Conservation (phyloP, 192 early-diverging fungal genomes). For the Allomyces arbusculus region DNA sequence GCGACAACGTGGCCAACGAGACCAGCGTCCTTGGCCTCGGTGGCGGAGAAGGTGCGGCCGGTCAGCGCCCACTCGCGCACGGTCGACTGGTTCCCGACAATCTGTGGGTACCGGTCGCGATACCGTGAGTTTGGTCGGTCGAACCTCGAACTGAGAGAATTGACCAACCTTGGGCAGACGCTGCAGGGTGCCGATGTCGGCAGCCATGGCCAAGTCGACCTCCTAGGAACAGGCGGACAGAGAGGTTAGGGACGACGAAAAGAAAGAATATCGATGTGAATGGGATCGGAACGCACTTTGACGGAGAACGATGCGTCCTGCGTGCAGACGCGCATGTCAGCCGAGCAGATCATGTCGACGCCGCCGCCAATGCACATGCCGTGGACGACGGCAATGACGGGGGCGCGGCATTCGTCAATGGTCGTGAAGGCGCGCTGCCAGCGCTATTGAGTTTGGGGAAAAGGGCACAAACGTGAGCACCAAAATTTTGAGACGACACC, state of each 20-base stretch:
- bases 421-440: conserved; percentile 50
- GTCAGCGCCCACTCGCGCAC: conserved; percentile 80
- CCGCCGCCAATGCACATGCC: conserved; percentile 67
- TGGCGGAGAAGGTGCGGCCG: conserved; percentile 40
- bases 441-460: neutral
- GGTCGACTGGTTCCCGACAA: conserved; percentile 45
- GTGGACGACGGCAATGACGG: conserved; percentile 77
- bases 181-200: conserved; percentile 85
- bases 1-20: conserved; percentile 33
- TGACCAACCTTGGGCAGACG: conserved; percentile 75
- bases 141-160: neutral
- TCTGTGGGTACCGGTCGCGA: neutral
- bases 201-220: conserved; percentile 83
- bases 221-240: conserved; percentile 20
- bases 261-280: neutral
- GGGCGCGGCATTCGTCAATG: conserved; percentile 65
- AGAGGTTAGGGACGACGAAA: neutral
- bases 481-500: conserved; percentile 1
- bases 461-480: neutral
- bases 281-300: conserved; percentile 24
- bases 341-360: conserved; percentile 73
- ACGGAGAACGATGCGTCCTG: conserved; percentile 63
- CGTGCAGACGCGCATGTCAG: conserved; percentile 70
- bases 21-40: conserved; percentile 40
- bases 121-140: neutral